Base-by-base conservation (phyloP, 1,284 basidiomycete genomes). In the Peniophora sp. region DNA sequence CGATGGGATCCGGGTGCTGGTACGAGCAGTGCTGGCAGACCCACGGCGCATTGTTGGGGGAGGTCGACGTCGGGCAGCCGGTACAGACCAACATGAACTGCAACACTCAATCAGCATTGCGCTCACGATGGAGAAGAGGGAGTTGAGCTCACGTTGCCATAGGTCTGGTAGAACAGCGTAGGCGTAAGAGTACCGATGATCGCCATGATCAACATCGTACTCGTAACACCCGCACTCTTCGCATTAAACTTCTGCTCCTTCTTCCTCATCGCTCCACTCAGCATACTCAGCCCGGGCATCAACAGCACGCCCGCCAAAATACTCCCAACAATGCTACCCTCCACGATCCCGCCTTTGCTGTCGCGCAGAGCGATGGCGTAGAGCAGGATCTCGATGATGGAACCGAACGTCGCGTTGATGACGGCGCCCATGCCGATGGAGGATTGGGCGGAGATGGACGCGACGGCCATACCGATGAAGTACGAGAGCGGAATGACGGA, bases 381-480 rank as follows among this genome's bases (percentile, higher is more conserved):
- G 1, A 99, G 79, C 58, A 99, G 81, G 60, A 99, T 92, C 68
- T 99, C 97, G 65, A 99, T 95, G 63, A 99, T 87, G 10, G 92
- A 96, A 65, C 97, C 97, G 61, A 99, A 99, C 0, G 94, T 97
- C 0, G 97, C 97, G 67, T 99, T 99, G 75, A 99, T 99, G 59
- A 99, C 96, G 0, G 97, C 97, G 55, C 97, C 97, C 94, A 99
- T 98, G 12, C 97, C 97, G 57, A 99, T 99, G 14, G 89, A 94
- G 0, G 92, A 96, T 65, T 99, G 97, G 0, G 97, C 96, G 20
- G 91, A 94, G 64, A 99, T 99, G 47, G 92, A 95, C 0, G 97
- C 97, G 51, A 99, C 97, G 1, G 97, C 97, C 97, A 99, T 99
- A 20, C 97, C 97, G 62, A 99, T 98, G 71, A 97, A 99, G 75